These are phyloP conservation scores for Choanephora cucurbitarum DNA, from an alignment of 371 early-diverging fungal genomes.

Conservation along the genomic window DNA sequence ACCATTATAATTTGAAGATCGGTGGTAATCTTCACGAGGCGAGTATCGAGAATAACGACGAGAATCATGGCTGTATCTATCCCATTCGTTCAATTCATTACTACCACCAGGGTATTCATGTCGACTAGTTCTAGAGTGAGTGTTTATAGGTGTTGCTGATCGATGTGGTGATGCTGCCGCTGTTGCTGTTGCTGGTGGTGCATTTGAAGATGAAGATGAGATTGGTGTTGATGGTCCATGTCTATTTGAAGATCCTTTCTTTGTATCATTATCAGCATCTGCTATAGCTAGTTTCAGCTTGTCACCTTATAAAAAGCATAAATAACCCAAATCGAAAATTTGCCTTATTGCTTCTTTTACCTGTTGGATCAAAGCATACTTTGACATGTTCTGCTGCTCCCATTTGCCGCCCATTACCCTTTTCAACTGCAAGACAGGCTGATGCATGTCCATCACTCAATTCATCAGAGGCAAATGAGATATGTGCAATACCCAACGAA, in stretches of 20 bases:
- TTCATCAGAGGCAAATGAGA: constrained; percentile 45
- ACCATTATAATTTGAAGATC: not conserved
- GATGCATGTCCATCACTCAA: constrained; percentile 31
- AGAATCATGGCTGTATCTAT: constrained; percentile 11
- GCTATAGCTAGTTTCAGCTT: constrained; percentile 14
- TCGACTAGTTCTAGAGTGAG: not conserved
- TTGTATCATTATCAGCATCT: constrained; percentile 3
- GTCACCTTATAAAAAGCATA: constrained; percentile 5
- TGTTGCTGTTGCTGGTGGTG: not conserved
- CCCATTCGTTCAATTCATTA: constrained; percentile 5
- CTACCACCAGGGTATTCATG: constrained; percentile 6
- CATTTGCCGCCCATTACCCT: constrained; percentile 60
- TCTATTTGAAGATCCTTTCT: not conserved
- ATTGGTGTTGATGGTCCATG: constrained; percentile 3
- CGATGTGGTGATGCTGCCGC: constrained; percentile 6
- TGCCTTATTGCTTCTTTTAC: constrained; percentile 18
- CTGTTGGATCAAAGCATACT: constrained; percentile 66
- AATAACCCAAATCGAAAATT: no score
- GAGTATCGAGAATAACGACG: constrained; percentile 12
- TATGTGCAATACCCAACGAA: constrained; percentile 58
- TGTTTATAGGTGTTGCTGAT: not conserved
- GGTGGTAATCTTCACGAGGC: constrained; percentile 15
- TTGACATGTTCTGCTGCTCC: constrained; percentile 54
- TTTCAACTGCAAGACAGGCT: constrained; percentile 55
- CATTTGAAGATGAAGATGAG: not conserved